Conservation (phyloP, 148 eudicot genomes). For the Chenopodium suecicum region DNA sequence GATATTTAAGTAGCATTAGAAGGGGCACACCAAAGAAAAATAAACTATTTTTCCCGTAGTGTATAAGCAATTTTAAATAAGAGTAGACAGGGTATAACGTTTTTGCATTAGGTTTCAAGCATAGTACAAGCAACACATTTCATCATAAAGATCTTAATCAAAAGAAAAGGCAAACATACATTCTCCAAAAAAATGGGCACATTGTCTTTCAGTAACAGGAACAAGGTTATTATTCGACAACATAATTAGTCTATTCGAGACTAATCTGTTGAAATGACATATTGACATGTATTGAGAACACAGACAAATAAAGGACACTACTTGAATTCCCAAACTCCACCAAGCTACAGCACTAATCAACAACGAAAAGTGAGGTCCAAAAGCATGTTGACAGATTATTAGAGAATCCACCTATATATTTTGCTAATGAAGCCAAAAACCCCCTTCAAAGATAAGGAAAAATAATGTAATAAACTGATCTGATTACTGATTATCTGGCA, state of each 20-base stretch:
- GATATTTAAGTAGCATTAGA: background rate
- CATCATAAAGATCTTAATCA: background rate
- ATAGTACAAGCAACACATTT: background rate
- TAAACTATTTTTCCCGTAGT: background rate
- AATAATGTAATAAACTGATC: background rate
- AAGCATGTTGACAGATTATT: constrained; percentile 5
- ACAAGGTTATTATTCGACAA: background rate
- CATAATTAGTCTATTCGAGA: background rate
- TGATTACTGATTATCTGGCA: background rate
- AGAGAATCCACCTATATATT: background rate
- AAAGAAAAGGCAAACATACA: background rate
- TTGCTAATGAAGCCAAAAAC: background rate
- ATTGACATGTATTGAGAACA: background rate
- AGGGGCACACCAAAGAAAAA: background rate
- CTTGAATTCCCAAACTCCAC: constrained; percentile 17
- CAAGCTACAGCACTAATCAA: constrained; percentile 1
- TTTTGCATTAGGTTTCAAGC: too few species aligned
- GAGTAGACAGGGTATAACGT: too few species aligned
- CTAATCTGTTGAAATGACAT: background rate
- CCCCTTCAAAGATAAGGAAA: background rate
- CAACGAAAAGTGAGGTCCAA: background rate
- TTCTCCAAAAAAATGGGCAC: background rate
- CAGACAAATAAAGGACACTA: background rate
- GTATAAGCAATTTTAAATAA: background rate
- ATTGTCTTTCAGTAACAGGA: background rate